phyloP scores from a whole-genome alignment of 495 filamentous ascomycete genomes.

The Xylaria flabelliformis region DNA sequence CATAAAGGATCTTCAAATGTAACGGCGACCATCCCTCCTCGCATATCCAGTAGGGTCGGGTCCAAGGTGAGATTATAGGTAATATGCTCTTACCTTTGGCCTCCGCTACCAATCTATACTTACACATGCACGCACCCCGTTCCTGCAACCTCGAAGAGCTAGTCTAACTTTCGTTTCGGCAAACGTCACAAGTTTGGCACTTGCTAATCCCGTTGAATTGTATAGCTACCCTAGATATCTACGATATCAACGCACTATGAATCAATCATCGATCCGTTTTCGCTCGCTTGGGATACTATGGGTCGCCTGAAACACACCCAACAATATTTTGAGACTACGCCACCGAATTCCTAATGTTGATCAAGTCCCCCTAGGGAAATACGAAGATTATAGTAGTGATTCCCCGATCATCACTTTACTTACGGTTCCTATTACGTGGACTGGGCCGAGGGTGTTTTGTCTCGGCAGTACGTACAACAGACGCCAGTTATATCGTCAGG shows the following conservation, averaged over 20 bases:
- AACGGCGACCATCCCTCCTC: neutral
- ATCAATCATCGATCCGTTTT: neutral
- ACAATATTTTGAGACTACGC: neutral
- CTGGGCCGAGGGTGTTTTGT: neutral
- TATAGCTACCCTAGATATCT: neutral
- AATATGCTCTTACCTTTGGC: neutral
- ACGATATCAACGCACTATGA: neutral
- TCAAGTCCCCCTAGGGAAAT: neutral
- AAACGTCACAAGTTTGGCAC: neutral
- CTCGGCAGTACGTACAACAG: neutral
- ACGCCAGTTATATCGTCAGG: neutral
- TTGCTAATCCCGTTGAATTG: neutral
- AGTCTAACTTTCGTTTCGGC: neutral
- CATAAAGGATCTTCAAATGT: neutral
- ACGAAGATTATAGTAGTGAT: neutral
- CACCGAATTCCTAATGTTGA: neutral
- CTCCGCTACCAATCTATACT: neutral
- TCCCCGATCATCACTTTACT: neutral
- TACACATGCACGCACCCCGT: neutral
- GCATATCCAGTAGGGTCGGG: neutral
- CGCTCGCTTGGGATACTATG: neutral
- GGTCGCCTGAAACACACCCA: neutral
- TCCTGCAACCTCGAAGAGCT: neutral
- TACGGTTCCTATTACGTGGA: neutral
- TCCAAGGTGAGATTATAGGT: neutral